phyloP scores from a whole-genome alignment of 148 eudicot genomes.

The Dianthus caryophyllus region DNA sequence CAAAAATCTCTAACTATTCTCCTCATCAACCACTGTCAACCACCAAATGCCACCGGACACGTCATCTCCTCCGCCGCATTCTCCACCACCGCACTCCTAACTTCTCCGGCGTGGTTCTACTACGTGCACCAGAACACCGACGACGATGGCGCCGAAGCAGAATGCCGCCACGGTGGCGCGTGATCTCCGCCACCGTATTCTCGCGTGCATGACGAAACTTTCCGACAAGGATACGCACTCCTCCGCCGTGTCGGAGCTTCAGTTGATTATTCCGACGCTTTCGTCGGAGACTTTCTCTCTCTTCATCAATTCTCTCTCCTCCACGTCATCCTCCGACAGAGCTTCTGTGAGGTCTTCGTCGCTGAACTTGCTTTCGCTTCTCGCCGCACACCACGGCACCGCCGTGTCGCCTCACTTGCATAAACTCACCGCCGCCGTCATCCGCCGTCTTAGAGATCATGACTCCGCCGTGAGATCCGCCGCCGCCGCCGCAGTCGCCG shows the following conservation, averaged over 20 bases:
- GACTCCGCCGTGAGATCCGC: conserved; percentile 69
- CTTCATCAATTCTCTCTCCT: conserved; percentile 67
- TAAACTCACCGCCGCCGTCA: conserved; percentile 58
- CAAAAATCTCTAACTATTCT: no score
- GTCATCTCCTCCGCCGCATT: conserved; percentile 13
- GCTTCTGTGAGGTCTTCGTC: conserved; percentile 59
- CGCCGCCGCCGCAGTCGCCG: conserved; percentile 35
- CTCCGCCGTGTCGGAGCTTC: conserved; percentile 69
- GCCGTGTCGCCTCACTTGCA: conserved; percentile 58
- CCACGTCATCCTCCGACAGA: conserved; percentile 76
- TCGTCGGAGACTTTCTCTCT: conserved; percentile 44
- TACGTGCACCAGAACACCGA: no score
- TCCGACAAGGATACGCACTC: conserved; percentile 87
- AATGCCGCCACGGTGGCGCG: conserved; percentile 37
- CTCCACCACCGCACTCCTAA: conserved; percentile 10
- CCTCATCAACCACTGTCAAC: conserved; percentile 7
- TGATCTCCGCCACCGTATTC: conserved; percentile 73
- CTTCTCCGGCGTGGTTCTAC: no score
- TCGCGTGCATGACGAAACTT: conserved; percentile 70
- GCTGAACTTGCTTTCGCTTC: conserved; percentile 46
- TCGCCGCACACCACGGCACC: conserved; percentile 48
- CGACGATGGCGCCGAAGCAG: conserved; percentile 25
- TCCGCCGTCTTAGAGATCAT: conserved; percentile 64
- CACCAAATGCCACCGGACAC: conserved; percentile 28
- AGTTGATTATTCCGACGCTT: conserved; percentile 55